Evolutionary conservation across 75 land plant species (phyloP), one percentile per base, ranked within the genome.

Genomic region (Selaginella moellendorffii): DNA sequence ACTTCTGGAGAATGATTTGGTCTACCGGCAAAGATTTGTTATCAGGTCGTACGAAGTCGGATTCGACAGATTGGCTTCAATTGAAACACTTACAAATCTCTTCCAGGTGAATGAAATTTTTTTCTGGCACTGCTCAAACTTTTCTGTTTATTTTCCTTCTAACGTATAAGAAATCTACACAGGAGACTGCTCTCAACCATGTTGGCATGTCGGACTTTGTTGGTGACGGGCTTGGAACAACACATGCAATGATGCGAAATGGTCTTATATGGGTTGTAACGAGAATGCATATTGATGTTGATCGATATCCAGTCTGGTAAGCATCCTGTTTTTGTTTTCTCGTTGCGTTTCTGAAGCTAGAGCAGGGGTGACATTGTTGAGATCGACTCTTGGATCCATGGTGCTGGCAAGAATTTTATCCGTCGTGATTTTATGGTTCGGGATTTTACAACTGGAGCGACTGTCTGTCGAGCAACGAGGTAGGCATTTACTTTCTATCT

Each of bases 241-340:
- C 96, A 0, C 90, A 82, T 46, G 90, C 78, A 30, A 89, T 89
- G 96, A 62, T 66, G 62, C 80, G 75, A 63, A 77, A 65, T 59
- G 79, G 86, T 54, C 68, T 89, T 27, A 90, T 90, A n/a, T 90
- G 96, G 96, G 96, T 90, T 30, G 87, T 87, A 2, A 74, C 90
- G 2, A 63, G 73, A 14, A 90, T 90, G 83, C 96, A 90, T 54
- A 80, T 90, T 75, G 62, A 84, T 24, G 80, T 90, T 9, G 92
- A 90, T 31, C 76, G 74, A 10, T 90, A 90, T 65, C 92, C 92
- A 29, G 72, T 83, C 27, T 90, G 96, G 96, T 90, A 72, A 46
- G 78, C 36, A 22, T 63, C 21, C 0, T 1, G 61, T 22, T 22
- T 10, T 0, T 24, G 61, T 22, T 22, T 18, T 17, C 17, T 62